Evolutionary conservation across 1,284 basidiomycete species (phyloP).

Genomic region (Cryptococcus sp.): DNA sequence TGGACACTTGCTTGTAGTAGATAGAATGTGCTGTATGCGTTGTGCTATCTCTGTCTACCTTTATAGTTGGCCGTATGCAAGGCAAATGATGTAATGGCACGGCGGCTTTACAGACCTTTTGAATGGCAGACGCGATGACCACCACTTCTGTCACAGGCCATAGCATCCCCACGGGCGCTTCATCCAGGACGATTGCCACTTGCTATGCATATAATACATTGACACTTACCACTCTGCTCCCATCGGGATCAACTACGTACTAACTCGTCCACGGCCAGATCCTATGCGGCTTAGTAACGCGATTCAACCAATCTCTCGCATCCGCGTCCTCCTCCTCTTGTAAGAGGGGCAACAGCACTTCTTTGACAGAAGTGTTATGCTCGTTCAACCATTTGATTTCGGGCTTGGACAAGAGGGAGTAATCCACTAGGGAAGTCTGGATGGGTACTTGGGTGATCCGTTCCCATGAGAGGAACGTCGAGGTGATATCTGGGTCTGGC

Average conservation of each 20-base stretch:
- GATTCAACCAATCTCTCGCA: constrained; percentile 49
- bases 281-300: constrained; percentile 44
- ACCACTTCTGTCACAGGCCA: too few species aligned
- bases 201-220: neutral
- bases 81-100: too few species aligned
- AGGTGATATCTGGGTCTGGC: neutral
- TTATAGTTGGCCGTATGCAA: too few species aligned
- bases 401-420: constrained; percentile 75
- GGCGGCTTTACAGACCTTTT: too few species aligned
- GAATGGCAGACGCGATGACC: too few species aligned
- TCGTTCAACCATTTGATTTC: constrained; percentile 90
- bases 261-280: constrained; percentile 46
- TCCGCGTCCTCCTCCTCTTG: constrained; percentile 44
- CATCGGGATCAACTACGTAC: neutral
- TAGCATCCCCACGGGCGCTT: too few species aligned
- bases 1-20: too few species aligned
- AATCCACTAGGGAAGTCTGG: constrained; percentile 85
- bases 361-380: constrained; percentile 78
- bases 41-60: too few species aligned
- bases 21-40: too few species aligned
- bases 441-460: constrained; percentile 90
- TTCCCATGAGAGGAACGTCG: constrained; percentile 80
- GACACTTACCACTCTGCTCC: neutral
- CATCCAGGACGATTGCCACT: too few species aligned
- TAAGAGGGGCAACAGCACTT: constrained; percentile 70